Conservation (phyloP, 2,329 filamentous ascomycete species). For the Ceratocystis lukuohia region DNA sequence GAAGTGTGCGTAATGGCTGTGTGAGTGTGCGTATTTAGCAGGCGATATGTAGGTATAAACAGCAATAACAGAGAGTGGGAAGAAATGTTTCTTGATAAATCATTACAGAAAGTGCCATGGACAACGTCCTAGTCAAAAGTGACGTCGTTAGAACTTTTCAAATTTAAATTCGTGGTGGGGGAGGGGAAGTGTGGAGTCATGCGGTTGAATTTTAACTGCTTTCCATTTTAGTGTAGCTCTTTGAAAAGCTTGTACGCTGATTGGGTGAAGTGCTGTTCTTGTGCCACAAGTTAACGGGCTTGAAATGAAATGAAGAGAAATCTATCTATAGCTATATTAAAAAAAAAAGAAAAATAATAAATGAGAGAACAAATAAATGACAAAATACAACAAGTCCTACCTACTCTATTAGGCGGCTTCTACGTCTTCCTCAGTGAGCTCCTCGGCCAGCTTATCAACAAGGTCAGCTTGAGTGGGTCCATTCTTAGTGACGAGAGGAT, state of each 20-base stretch:
- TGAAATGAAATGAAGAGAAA: neutral
- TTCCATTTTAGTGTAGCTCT: neutral
- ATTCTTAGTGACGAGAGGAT: neutral
- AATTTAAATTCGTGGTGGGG: neutral
- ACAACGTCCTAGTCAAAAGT: neutral
- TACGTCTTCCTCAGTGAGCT: neutral
- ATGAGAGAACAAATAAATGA: neutral
- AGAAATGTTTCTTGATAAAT: too few relatives aligned
- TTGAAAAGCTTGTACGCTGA: neutral
- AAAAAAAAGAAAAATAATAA: neutral
- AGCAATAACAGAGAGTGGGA: too few relatives aligned
- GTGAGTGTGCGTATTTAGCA: neutral
- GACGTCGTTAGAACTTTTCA: conserved; percentile 12
- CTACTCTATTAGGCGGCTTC: neutral
- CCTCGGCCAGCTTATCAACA: neutral
- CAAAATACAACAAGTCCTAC: neutral
- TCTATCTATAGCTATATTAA: conserved; percentile 1
- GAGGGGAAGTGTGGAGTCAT: conserved; percentile 7
- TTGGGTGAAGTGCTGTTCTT: neutral
- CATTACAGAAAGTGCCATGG: too few relatives aligned
- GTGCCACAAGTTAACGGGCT: neutral
- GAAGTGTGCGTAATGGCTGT: neutral
- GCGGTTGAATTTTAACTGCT: conserved; percentile 3
- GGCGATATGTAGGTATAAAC: too few relatives aligned
- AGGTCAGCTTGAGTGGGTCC: neutral